phyloP scores from a whole-genome alignment of 495 filamentous ascomycete species.

The Talaromyces wortmannii region DNA sequence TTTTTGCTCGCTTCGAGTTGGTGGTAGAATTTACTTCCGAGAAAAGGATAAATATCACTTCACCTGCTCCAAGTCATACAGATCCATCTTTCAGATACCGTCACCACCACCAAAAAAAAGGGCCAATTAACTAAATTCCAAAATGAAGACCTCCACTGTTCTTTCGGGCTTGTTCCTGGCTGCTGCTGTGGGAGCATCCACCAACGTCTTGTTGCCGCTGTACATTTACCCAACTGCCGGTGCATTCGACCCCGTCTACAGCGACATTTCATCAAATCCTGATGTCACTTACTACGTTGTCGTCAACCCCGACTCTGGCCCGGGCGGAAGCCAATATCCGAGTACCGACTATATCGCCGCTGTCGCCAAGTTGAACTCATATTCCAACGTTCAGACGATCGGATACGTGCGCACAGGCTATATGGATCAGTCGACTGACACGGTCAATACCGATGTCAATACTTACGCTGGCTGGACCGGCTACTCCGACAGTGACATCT shows the following conservation, averaged over 20 bases:
- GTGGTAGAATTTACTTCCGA: too few relatives aligned
- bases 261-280: slow-evolving; percentile 24
- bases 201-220: slow-evolving; percentile 40
- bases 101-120: not conserved
- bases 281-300: slow-evolving; percentile 32
- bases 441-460: slow-evolving; percentile 28
- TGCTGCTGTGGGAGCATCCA: slow-evolving; percentile 7
- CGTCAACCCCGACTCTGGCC: slow-evolving; percentile 41
- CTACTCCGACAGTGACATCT: slow-evolving; percentile 19
- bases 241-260: slow-evolving; percentile 36
- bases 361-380: slow-evolving; percentile 29
- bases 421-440: slow-evolving; percentile 14
- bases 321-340: slow-evolving; percentile 24
- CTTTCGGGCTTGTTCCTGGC: not conserved
- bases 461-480: slow-evolving; percentile 33
- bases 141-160: slow-evolving; percentile 1
- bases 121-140: not conserved
- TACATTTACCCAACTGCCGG: slow-evolving; percentile 38
- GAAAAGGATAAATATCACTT: too few relatives aligned
- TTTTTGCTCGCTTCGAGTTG: too few relatives aligned
- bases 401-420: slow-evolving; percentile 42
- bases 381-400: slow-evolving; percentile 33
- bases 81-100: too few relatives aligned
- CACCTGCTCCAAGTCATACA: too few relatives aligned
- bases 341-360: slow-evolving; percentile 21